Conservation (phyloP, 495 filamentous ascomycete species). For the Trichocladium antarcticum region DNA sequence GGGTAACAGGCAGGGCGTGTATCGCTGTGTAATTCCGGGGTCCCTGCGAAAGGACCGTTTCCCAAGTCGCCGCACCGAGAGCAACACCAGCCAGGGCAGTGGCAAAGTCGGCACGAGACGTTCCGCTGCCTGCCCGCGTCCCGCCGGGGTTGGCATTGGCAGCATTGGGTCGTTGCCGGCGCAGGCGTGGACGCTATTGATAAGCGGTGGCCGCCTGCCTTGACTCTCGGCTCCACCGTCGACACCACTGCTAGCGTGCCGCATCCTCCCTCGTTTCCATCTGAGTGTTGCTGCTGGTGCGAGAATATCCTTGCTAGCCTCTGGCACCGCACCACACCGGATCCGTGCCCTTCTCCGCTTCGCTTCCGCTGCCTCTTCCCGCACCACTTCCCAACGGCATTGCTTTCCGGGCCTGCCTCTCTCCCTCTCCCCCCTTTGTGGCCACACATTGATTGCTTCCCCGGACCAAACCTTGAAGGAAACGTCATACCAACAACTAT, state of each 20-base stretch:
- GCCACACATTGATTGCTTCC: not conserved
- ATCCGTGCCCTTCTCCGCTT: slow-evolving; percentile 10
- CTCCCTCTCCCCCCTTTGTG: not conserved
- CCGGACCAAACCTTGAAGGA: not conserved
- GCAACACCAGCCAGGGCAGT: no score
- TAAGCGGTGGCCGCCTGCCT: slow-evolving; percentile 13
- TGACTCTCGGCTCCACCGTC: slow-evolving; percentile 6
- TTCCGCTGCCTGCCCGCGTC: not conserved
- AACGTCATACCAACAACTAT: not conserved
- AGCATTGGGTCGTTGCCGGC: not conserved
- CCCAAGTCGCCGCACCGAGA: slow-evolving; percentile 9
- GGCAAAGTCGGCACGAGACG: slow-evolving; percentile 6
- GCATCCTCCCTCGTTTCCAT: slow-evolving; percentile 27
- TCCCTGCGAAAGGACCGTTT: no score
- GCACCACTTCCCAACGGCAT: not conserved
- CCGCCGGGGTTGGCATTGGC: no score
- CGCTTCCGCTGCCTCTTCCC: slow-evolving; percentile 14
- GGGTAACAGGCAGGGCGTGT: no score
- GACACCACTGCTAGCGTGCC: slow-evolving; percentile 26
- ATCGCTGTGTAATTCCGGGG: no score
- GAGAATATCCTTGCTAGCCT: slow-evolving; percentile 10
- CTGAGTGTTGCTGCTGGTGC: slow-evolving; percentile 12
- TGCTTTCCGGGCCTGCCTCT: not conserved
- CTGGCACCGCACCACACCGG: slow-evolving; percentile 8
- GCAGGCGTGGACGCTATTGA: slow-evolving; percentile 16